These are phyloP conservation scores for Fonsecaea pugnacius DNA, from an alignment of 2,329 filamentous ascomycete species.

Conservation along the genomic window DNA sequence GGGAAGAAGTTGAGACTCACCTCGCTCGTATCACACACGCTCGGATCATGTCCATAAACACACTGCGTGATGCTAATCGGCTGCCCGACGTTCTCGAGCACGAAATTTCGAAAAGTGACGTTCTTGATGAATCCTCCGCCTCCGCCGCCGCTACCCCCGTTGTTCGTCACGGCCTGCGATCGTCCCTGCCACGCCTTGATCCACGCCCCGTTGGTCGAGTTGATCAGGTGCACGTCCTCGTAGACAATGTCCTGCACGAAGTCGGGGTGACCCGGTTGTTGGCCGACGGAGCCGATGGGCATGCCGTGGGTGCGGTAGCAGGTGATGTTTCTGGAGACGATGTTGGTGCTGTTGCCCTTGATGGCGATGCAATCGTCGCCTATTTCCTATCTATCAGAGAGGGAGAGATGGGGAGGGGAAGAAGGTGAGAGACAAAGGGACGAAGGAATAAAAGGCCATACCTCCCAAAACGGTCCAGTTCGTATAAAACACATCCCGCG, in stretches of 20 bases:
- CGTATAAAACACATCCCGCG: conserved; percentile 66
- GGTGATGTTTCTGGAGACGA: conserved; percentile 67
- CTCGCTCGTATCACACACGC: conserved; percentile 47
- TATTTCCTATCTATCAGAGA: no score
- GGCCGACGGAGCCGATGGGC: conserved; percentile 71
- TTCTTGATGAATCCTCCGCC: conserved; percentile 66
- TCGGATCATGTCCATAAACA: conserved; percentile 44
- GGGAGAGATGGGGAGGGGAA: not conserved
- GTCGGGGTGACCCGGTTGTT: conserved; percentile 67
- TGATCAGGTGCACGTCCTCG: conserved; percentile 63
- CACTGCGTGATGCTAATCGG: conserved; percentile 69
- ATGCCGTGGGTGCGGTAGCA: conserved; percentile 76
- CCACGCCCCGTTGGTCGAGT: conserved; percentile 67
- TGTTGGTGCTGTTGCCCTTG: conserved; percentile 73
- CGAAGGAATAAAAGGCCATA: not conserved
- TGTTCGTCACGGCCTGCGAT: conserved; percentile 59
- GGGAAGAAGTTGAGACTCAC: conserved; percentile 32
- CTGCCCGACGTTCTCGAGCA: conserved; percentile 66
- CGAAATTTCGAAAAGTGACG: conserved; percentile 68
- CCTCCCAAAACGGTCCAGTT: conserved; percentile 59
- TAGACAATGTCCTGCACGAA: conserved; percentile 72
- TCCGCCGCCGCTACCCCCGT: conserved; percentile 66
- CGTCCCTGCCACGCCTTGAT: conserved; percentile 75
- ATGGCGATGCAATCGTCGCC: conserved; percentile 74
- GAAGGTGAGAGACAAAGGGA: not conserved